A percentile compares a stretch with the other conserved stretches of the same genome.
phyloP scores from a whole-genome alignment of 2,329 filamentous ascomycete genomes.

The Apiospora malaysiana region DNA sequence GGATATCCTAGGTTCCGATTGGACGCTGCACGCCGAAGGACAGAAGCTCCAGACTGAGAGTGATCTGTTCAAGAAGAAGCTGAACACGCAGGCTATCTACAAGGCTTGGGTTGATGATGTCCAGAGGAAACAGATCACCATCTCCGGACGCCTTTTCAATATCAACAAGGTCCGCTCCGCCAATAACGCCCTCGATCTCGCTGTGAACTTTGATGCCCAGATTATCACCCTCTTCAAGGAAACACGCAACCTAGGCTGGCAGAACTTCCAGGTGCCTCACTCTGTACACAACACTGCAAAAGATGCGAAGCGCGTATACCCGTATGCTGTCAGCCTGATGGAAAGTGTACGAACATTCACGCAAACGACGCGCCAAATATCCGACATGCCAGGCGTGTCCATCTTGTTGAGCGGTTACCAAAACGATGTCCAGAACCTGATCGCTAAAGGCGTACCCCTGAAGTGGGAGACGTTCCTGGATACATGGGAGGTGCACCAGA shows the following conservation, averaged over 20 bases:
- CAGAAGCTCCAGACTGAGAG: constrained; percentile 93
- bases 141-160: constrained; percentile 89
- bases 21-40: constrained; percentile 92
- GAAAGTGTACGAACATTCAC: constrained; percentile 95
- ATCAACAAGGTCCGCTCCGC: constrained; percentile 89
- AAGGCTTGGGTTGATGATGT: constrained; percentile 96
- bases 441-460: constrained; percentile 85
- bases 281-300: constrained; percentile 95
- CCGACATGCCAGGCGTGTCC: constrained; percentile 84
- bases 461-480: constrained; percentile 99
- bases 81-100: constrained; percentile 92
- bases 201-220: constrained; percentile 96
- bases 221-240: constrained; percentile 99
- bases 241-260: constrained; percentile 93
- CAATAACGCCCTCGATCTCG: constrained; percentile 85
- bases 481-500: constrained; percentile 89
- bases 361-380: constrained; percentile 85
- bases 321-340: constrained; percentile 97
- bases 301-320: constrained; percentile 98
- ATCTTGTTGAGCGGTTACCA: constrained; percentile 89
- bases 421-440: constrained; percentile 84
- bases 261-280: constrained; percentile 93
- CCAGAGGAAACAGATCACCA: constrained; percentile 84
- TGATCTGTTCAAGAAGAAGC: constrained; percentile 92
- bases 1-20: constrained; percentile 92